Evolutionary conservation across 1,284 basidiomycete species (phyloP).

Genomic region (Fomitopsis pinicola): DNA sequence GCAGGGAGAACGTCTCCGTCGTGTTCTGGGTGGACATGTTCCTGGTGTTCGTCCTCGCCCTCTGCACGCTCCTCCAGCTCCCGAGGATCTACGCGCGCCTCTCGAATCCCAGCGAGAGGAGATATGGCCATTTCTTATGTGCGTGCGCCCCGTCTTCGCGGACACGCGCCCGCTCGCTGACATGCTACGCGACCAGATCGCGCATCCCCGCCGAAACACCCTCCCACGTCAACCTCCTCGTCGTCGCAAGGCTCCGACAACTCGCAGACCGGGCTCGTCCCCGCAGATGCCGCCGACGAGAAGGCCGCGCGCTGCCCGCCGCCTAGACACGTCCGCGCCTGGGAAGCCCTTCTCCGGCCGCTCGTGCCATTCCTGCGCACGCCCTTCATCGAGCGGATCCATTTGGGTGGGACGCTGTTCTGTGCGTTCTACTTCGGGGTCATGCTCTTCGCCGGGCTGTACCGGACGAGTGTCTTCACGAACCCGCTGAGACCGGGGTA

Average conservation of each 20-base stretch:
- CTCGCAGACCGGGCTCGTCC: neutral
- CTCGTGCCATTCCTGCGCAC: neutral
- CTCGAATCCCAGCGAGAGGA: neutral
- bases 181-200: neutral
- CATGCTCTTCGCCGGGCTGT: conserved; percentile 47
- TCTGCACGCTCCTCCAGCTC: conserved; percentile 1
- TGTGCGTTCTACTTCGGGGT: conserved; percentile 43
- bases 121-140: conserved; percentile 4
- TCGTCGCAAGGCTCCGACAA: neutral
- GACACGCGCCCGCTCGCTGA: neutral
- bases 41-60: conserved; percentile 5
- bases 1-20: conserved; percentile 6
- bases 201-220: neutral
- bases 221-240: neutral
- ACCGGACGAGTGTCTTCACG: conserved; percentile 50
- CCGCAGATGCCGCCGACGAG: neutral
- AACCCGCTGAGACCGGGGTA: conserved; percentile 52
- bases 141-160: neutral
- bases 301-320: neutral
- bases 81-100: conserved; percentile 4
- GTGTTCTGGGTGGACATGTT: conserved; percentile 12
- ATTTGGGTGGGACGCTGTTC: conserved; percentile 38
- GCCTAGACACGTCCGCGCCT: neutral
- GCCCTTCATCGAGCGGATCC: neutral
- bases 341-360: neutral